phyloP scores from a whole-genome alignment of 768 basidiomycete genomes.

The Leccinum arenicola region DNA sequence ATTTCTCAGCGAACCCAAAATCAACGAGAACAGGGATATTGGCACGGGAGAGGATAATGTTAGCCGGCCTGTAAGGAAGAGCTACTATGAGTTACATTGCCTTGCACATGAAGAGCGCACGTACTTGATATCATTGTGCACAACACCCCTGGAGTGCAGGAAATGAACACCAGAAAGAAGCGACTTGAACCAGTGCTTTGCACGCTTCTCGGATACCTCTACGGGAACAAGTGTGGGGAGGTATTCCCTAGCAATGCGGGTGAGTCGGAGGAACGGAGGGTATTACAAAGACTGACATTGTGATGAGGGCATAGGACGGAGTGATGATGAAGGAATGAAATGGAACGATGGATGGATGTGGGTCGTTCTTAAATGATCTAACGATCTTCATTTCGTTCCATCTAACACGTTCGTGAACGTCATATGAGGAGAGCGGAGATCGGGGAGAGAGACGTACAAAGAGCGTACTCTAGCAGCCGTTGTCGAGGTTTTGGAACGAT shows the following conservation, averaged over 20 bases:
- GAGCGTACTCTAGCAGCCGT: slow-evolving; percentile 89
- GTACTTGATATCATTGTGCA: slow-evolving; percentile 94
- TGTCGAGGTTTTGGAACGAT: slow-evolving; percentile 74
- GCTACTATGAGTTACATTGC: background rate
- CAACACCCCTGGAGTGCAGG: slow-evolving; percentile 78
- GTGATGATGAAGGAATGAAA: slow-evolving; percentile 95
- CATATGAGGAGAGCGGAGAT: slow-evolving; percentile 1
- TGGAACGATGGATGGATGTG: slow-evolving; percentile 88
- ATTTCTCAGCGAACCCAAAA: slow-evolving; percentile 94
- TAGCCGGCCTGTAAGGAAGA: slow-evolving; percentile 65
- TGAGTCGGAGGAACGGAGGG: slow-evolving; percentile 6
- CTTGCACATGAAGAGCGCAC: slow-evolving; percentile 21
- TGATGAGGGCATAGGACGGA: slow-evolving; percentile 84
- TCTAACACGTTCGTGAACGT: slow-evolving; percentile 36
- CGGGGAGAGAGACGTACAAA: slow-evolving; percentile 49
- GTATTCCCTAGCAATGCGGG: slow-evolving; percentile 59
- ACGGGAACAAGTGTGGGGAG: slow-evolving; percentile 87
- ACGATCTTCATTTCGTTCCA: slow-evolving; percentile 99
- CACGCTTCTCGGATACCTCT: slow-evolving; percentile 76
- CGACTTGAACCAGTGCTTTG: slow-evolving; percentile 77
- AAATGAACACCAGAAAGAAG: slow-evolving; percentile 83
- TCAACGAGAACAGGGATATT: slow-evolving; percentile 89
- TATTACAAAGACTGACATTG: slow-evolving; percentile 61
- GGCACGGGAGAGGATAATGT: slow-evolving; percentile 79
- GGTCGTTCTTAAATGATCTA: slow-evolving; percentile 74